Percentiles rank a stretch among this genome's conserved stretches.
Conservation (phyloP, 2,329 filamentous ascomycete genomes). For the Hymenoscyphus infarciens region DNA sequence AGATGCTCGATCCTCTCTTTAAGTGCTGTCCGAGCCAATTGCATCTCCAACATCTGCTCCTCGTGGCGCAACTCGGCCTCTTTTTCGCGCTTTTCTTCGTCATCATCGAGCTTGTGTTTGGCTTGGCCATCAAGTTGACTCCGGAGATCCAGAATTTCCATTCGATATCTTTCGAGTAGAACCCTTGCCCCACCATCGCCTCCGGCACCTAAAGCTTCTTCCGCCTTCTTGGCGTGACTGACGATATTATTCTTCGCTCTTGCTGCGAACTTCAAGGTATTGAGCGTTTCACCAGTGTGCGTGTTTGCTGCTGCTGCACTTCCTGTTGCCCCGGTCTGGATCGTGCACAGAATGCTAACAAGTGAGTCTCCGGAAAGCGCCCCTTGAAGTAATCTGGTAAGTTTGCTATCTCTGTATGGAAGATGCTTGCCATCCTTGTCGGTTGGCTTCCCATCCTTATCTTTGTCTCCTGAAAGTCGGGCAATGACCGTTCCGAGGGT, state of each 20-base stretch:
- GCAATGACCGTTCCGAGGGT: constrained; percentile 95
- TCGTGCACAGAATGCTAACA: constrained; percentile 95
- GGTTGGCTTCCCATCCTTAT: constrained; percentile 67
- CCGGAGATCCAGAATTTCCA: constrained; percentile 84
- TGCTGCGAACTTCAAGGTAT: constrained; percentile 94
- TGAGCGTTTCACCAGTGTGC: constrained; percentile 85
- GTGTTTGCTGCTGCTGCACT: constrained; percentile 67
- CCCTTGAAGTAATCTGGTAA: constrained; percentile 87
- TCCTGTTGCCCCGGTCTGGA: constrained; percentile 78
- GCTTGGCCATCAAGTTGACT: constrained; percentile 80
- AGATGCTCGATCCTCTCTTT: constrained; percentile 98
- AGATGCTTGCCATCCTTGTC: constrained; percentile 90
- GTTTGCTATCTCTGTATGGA: constrained; percentile 95
- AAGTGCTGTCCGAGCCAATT: constrained; percentile 87
- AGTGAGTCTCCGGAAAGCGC: constrained; percentile 90
- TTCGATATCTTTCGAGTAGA: constrained; percentile 84
- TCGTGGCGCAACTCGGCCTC: constrained; percentile 86
- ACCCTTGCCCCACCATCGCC: constrained; percentile 85
- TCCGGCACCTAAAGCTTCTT: constrained; percentile 76
- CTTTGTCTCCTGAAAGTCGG: constrained; percentile 83
- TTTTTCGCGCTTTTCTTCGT: constrained; percentile 69
- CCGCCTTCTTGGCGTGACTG: constrained; percentile 91
- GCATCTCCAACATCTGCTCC: constrained; percentile 98
- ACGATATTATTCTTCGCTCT: constrained; percentile 97
- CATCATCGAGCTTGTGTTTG: constrained; percentile 63